Conservation (phyloP, 768 basidiomycete genomes). For the Inosperma sp. region DNA sequence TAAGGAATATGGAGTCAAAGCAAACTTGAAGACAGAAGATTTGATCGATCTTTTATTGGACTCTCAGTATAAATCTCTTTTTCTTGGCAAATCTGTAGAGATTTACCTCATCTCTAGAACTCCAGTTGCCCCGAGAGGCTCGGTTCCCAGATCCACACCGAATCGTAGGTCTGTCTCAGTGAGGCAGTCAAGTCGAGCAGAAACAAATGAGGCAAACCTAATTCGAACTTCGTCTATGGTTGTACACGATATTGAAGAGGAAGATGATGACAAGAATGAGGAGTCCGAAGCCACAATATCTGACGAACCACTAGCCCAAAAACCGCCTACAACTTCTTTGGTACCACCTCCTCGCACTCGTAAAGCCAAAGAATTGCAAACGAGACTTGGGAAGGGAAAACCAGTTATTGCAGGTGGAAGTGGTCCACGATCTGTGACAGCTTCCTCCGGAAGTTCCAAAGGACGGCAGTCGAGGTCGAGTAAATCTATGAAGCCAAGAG, state of each 20-base stretch:
- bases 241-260: constrained; percentile 48
- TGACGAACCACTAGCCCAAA: constrained; percentile 21
- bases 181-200: constrained; percentile 31
- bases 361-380: constrained; percentile 71
- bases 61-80: constrained; percentile 37
- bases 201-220: constrained; percentile 22
- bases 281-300: constrained; percentile 19
- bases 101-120: constrained; percentile 17
- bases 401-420: constrained; percentile 61
- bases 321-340: constrained; percentile 16
- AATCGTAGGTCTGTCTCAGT: constrained; percentile 34
- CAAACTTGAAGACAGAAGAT: constrained; percentile 77
- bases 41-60: constrained; percentile 71
- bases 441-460: constrained; percentile 47
- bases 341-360: constrained; percentile 44
- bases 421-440: constrained; percentile 63
- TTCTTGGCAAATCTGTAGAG: constrained; percentile 3
- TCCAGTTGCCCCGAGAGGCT: constrained; percentile 17
- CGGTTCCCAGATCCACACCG: constrained; percentile 18
- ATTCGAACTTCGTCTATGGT: constrained; percentile 44
- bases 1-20: constrained; percentile 78
- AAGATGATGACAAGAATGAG: constrained; percentile 33
- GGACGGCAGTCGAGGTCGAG: constrained; percentile 48
- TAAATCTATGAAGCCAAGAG: constrained; percentile 44
- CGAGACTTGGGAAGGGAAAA: constrained; percentile 65